These are phyloP conservation scores for Penicillium sp. DNA, from an alignment of 2,329 filamentous ascomycete species.

Conservation along the genomic window DNA sequence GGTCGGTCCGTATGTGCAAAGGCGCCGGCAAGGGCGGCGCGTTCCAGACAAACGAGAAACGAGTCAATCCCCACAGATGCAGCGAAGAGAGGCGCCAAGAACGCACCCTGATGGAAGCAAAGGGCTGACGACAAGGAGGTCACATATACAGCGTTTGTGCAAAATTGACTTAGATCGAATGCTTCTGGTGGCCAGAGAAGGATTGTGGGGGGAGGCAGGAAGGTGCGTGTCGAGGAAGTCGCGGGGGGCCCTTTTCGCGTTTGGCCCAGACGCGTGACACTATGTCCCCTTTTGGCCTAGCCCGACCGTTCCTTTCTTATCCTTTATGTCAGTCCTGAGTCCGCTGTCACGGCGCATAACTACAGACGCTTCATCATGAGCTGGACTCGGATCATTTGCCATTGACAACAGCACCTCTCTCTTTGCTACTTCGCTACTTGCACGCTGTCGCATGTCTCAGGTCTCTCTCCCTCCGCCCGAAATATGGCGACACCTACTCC, in stretches of 20 bases:
- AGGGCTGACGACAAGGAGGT: neutral
- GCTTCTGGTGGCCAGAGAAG: neutral
- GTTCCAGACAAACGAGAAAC: slow-evolving; percentile 13
- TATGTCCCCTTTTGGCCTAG: slow-evolving; percentile 26
- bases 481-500: slow-evolving; percentile 47
- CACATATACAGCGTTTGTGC: neutral
- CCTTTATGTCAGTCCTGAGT: no score
- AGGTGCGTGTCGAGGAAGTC: slow-evolving; percentile 17
- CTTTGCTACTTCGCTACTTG: neutral
- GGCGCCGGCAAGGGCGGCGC: neutral
- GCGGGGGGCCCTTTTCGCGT: slow-evolving; percentile 18
- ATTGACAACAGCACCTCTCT: neutral
- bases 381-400: neutral
- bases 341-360: neutral
- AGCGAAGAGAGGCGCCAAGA: slow-evolving; percentile 8
- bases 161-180: neutral
- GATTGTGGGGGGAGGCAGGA: neutral
- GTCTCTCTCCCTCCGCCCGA: slow-evolving; percentile 22
- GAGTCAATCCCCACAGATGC: slow-evolving; percentile 11
- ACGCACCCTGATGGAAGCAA: neutral
- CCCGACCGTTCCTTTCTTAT: slow-evolving; percentile 20
- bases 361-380: neutral
- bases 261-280: slow-evolving; percentile 11
- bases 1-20: neutral
- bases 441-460: slow-evolving; percentile 16